A percentile compares a stretch with the other conserved stretches of the same genome.
Conservation (phyloP, 1,139 yeast species). For the Geotrichum europaeum region DNA sequence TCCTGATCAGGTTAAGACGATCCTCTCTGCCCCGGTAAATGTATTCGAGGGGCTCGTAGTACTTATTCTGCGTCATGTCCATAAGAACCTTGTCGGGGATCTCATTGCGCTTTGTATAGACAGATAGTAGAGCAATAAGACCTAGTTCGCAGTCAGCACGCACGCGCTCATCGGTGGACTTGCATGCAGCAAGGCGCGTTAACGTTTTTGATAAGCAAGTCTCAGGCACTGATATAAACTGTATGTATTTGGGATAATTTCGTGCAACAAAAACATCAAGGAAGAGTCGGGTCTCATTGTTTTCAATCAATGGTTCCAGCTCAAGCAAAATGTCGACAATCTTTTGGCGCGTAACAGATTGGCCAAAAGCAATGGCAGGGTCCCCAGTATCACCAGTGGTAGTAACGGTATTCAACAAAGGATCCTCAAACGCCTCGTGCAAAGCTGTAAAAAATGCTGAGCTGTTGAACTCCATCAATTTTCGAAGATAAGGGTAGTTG, state of each 20-base stretch:
- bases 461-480: slow-evolving; percentile 47
- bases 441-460: slow-evolving; percentile 56
- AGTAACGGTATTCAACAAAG: slow-evolving; percentile 45
- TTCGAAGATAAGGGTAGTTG: slow-evolving; percentile 46
- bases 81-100: not conserved
- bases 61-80: not conserved
- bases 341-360: slow-evolving; percentile 53
- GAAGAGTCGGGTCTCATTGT: slow-evolving; percentile 34
- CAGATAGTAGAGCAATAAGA: slow-evolving; percentile 57
- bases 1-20: not conserved
- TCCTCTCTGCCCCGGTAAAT: not conserved
- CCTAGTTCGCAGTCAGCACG: slow-evolving; percentile 66
- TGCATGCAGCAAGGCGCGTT: slow-evolving; percentile 43
- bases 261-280: slow-evolving; percentile 62
- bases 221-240: slow-evolving; percentile 64
- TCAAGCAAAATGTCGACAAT: slow-evolving; percentile 59
- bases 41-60: not conserved
- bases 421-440: slow-evolving; percentile 75
- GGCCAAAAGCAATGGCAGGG: slow-evolving; percentile 4
- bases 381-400: slow-evolving; percentile 3
- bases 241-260: slow-evolving; percentile 73
- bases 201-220: slow-evolving; percentile 46
- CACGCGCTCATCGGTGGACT: slow-evolving; percentile 27
- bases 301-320: slow-evolving; percentile 34
- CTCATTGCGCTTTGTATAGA: slow-evolving; percentile 37